A percentile compares a stretch with the other conserved stretches of the same genome.
These are phyloP conservation scores for Blumeriella jaapii DNA, from an alignment of 2,329 filamentous ascomycete genomes.

Conservation along the genomic window DNA sequence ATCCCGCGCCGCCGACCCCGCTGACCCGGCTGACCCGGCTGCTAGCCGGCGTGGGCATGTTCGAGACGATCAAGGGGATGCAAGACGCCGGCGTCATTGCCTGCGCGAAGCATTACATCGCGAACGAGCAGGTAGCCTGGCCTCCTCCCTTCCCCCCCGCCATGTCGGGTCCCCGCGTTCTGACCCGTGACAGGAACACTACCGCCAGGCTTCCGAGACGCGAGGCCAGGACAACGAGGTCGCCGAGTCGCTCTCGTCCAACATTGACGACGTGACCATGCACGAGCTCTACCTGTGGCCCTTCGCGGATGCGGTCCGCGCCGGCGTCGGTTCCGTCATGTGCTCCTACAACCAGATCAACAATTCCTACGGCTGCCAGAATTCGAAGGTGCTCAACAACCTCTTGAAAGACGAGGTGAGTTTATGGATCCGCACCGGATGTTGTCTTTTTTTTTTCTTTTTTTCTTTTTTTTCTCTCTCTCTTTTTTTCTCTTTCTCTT, in stretches of 20 bases:
- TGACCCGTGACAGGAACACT: conserved; percentile 50
- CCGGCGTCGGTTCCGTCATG: conserved; percentile 74
- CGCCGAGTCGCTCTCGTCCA: conserved; percentile 42
- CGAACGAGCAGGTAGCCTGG: conserved; percentile 69
- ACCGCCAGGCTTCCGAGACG: conserved; percentile 30
- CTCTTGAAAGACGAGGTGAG: conserved; percentile 71
- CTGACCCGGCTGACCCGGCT: conserved; percentile 32
- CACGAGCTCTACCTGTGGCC: conserved; percentile 52
- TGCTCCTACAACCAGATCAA: conserved; percentile 77
- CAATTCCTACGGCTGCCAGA: conserved; percentile 71
- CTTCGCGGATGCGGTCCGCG: conserved; percentile 47
- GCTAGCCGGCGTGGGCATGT: conserved; percentile 60
- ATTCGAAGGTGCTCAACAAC: conserved; percentile 63
- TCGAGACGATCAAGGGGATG: conserved; percentile 65
- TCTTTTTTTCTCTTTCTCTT: too few species aligned
- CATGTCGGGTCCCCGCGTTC: too few species aligned
- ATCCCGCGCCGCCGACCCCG: neutral
- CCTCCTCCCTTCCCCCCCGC: too few species aligned
- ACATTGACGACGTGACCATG: conserved; percentile 48
- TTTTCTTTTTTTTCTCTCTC: too few species aligned
- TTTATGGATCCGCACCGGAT: too few species aligned
- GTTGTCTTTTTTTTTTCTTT: too few species aligned
- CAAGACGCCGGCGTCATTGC: conserved; percentile 75
- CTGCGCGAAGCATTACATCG: conserved; percentile 63
- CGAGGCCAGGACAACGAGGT: conserved; percentile 50